phyloP scores from a whole-genome alignment of 176 grass and related monocot species.

The Oryza australiensis region DNA sequence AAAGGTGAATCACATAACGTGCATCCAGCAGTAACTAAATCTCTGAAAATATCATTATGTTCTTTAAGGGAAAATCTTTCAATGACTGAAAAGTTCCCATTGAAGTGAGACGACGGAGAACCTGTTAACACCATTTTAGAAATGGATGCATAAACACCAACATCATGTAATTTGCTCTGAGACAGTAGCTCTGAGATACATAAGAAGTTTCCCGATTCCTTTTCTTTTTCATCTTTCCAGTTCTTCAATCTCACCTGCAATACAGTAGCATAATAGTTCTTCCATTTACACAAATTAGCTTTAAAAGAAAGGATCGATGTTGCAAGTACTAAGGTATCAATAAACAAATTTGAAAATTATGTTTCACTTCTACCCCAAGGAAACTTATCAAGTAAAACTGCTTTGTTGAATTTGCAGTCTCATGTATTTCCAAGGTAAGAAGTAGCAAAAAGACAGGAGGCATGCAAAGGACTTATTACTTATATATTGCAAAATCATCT shows the following conservation, averaged over 20 bases:
- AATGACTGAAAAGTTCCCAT: conserved; percentile 23
- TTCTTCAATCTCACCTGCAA: conserved; percentile 44
- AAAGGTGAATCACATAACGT: conserved; percentile 56
- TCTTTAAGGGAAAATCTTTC: conserved; percentile 41
- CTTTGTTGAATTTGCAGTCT: neutral
- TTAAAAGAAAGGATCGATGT: neutral
- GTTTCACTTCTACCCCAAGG: neutral
- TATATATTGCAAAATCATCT: neutral
- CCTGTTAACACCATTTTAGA: conserved; percentile 35
- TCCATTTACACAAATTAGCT: neutral
- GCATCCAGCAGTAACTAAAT: conserved; percentile 56
- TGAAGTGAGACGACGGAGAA: conserved; percentile 8
- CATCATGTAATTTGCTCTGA: conserved; percentile 27
- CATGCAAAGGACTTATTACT: neutral
- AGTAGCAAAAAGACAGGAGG: neutral
- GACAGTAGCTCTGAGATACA: conserved; percentile 48
- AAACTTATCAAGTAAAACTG: conserved; percentile 3
- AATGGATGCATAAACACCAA: conserved; percentile 46
- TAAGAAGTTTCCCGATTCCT: neutral
- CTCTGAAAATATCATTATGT: conserved; percentile 39
- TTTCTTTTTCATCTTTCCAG: conserved; percentile 48
- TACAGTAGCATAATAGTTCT: conserved; percentile 9
- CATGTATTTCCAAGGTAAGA: conserved; percentile 24
- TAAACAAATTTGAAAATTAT: neutral
- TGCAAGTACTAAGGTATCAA: neutral